Evolutionary conservation across 352 stramenopile genomes (phyloP), one percentile per base, ranked within the genome.

Genomic region (Phytophthora lateralis): DNA sequence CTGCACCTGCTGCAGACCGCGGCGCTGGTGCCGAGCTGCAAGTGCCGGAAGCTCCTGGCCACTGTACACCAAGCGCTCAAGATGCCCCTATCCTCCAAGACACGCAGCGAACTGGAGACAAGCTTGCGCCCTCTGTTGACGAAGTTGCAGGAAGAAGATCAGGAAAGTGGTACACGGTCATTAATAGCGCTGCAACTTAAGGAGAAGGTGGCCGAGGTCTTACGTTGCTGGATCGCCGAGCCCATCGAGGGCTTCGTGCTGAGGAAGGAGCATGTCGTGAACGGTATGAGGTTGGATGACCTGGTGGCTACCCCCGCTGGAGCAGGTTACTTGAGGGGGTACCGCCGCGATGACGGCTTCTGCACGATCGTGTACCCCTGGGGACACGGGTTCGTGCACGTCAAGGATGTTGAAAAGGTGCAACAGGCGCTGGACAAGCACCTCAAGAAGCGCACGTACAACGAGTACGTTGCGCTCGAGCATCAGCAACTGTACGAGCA

Each of bases 361-460:
- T 94, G 80, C 55, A 78, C 85, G 26, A 67, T 94, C 4, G 34
- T 90, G 38, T 94, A 78, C 60, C 81, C 85, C 6, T 94, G 81
- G 80, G 85, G 82, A 1, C 74, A 92, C 21, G 85, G 81, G 20
- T 91, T 87, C 62, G 64, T 94, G 27, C 81, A 88, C 39, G 48
- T 82, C 18, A 73, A 65, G n/a, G 60, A 80, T 7, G 72, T 93
- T 17, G 65, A 85, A 55, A 75, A 75, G 42, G 62, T 82, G 26
- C 60, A 79, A 1, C 43, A 70, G 30, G 72, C 72, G 17, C 55
- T 81, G 44, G 52, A 61, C 3, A 71, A 68, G 14, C 54, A 81
- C 34, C 56, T 72, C 5, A 75, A 78, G 57, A 88, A 86, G 39
- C 76, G 76, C 57, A 63, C 58, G 26, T 75, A 59, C 47, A 80